Evolutionary conservation across 768 basidiomycete species (phyloP).

Genomic region (Pleurotus tuber-regium): DNA sequence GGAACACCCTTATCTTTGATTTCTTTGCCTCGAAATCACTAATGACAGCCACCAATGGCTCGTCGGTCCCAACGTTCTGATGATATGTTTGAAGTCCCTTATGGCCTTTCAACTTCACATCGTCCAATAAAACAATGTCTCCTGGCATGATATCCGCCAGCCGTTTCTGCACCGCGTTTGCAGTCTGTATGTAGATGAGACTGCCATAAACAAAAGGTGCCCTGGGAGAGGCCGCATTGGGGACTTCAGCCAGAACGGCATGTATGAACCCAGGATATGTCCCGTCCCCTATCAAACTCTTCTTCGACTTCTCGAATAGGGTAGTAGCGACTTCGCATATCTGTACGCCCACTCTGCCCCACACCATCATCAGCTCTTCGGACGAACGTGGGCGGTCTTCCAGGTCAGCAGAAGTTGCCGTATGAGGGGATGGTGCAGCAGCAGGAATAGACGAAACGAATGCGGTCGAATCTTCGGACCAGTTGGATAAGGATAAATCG

Average conservation of each 20-base stretch:
- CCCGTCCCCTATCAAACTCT: conserved; percentile 78
- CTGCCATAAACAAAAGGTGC: conserved; percentile 60
- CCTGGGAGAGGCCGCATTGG: conserved; percentile 47
- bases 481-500: conserved; percentile 52
- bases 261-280: conserved; percentile 77
- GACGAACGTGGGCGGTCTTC: conserved; percentile 40
- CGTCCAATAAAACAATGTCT: conserved; percentile 72
- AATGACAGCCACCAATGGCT: conserved; percentile 71
- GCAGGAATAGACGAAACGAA: conserved; percentile 21
- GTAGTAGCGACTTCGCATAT: conserved; percentile 68
- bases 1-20: conserved; percentile 79
- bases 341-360: conserved; percentile 73
- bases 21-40: conserved; percentile 86
- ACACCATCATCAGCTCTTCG: conserved; percentile 69
- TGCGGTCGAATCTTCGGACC: conserved; percentile 56
- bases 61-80: conserved; percentile 49
- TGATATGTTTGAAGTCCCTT: conserved; percentile 79
- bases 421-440: conserved; percentile 24
- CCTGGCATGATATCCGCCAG: conserved; percentile 84
- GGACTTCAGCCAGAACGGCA: conserved; percentile 63
- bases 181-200: conserved; percentile 72
- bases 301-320: conserved; percentile 75
- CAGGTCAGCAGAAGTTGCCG: conserved; percentile 13
- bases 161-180: conserved; percentile 62
- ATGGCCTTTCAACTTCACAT: conserved; percentile 74